Evolutionary conservation across 495 filamentous ascomycete species (phyloP), one percentile per base, ranked within the genome.

Genomic region (Rhypophila decipiens): DNA sequence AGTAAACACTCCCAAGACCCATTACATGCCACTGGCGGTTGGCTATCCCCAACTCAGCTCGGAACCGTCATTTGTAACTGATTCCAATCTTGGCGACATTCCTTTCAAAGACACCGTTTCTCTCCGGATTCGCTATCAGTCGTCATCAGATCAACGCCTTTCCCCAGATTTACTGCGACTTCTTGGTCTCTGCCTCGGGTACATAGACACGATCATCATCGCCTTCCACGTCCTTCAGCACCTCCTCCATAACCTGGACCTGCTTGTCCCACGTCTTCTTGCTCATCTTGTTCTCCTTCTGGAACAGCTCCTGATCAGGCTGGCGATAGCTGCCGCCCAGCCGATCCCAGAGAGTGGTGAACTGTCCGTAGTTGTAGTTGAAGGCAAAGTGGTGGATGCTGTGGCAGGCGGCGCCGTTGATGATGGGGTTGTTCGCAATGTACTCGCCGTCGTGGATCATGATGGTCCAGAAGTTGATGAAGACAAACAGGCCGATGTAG

Each of bases 381-480:
- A 97, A 97, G 67, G 94, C 94, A n/a, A 95, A 69, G 63, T 97
- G 91, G 65, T 97, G 90, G 11, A 62, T 39, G 31, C 50, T 55
- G 68, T 97, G 91, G 72, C 91, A 97, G 27, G 91, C 91, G 18
- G 91, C 91, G 34, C 91, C 91, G 66, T 97, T 97, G 58, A 96
- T 83, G 51, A 96, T 66, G 5, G 87, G 84, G 61, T 82, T 85
- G 66, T 96, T 86, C 59, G 90, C 83, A 22, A 91, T 79, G 58
- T 95, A 97, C 76, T 97, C 93, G 53, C 91, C 91, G 55, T 97
- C 93, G 65, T 97, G 91, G 62, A 97, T 97, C 71, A 96, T 78
- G 55, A 97, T 86, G 29, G 91, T 96, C 93, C 91, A 97, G 66
- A 96, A 78, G 63, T 97, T 95, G 71, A 96, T 87, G 68, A 96